These are phyloP conservation scores for Aspergillus pseudoterreus DNA, from an alignment of 2,329 filamentous ascomycete genomes.

Conservation along the genomic window DNA sequence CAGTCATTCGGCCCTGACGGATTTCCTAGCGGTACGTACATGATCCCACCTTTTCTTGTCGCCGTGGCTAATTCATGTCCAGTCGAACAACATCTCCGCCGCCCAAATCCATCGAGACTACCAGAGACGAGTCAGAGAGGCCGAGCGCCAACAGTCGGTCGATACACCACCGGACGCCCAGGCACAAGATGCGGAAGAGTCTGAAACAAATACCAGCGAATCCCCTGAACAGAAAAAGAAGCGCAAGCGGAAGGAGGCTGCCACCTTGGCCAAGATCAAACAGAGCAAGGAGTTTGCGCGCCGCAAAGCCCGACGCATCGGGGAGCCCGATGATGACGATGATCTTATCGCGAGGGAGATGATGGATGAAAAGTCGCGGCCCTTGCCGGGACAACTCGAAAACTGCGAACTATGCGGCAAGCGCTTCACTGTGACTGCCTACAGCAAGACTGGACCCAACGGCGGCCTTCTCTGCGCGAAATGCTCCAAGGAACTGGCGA, in stretches of 20 bases:
- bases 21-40: slow-evolving; percentile 59
- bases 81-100: slow-evolving; percentile 65
- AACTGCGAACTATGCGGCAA: slow-evolving; percentile 84
- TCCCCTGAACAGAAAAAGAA: slow-evolving; percentile 49
- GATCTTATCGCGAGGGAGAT: slow-evolving; percentile 48
- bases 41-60: not conserved
- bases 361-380: slow-evolving; percentile 54
- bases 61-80: slow-evolving; percentile 1
- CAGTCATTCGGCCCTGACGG: slow-evolving; percentile 63
- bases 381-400: slow-evolving; percentile 78
- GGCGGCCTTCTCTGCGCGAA: slow-evolving; percentile 81
- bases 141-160: slow-evolving; percentile 37
- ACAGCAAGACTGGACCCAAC: slow-evolving; percentile 75
- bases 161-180: slow-evolving; percentile 26
- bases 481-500: slow-evolving; percentile 71
- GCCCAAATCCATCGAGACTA: slow-evolving; percentile 60
- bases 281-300: slow-evolving; percentile 49
- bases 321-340: slow-evolving; percentile 44
- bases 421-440: slow-evolving; percentile 87
- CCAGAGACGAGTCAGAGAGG: slow-evolving; percentile 50
- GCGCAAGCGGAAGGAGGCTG: slow-evolving; percentile 53
- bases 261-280: slow-evolving; percentile 44
- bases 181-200: slow-evolving; percentile 28
- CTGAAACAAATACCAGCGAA: slow-evolving; percentile 36
- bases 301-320: slow-evolving; percentile 40